Conservation (phyloP, 2,329 filamentous ascomycete species). For the Aureobasidium sp. region DNA sequence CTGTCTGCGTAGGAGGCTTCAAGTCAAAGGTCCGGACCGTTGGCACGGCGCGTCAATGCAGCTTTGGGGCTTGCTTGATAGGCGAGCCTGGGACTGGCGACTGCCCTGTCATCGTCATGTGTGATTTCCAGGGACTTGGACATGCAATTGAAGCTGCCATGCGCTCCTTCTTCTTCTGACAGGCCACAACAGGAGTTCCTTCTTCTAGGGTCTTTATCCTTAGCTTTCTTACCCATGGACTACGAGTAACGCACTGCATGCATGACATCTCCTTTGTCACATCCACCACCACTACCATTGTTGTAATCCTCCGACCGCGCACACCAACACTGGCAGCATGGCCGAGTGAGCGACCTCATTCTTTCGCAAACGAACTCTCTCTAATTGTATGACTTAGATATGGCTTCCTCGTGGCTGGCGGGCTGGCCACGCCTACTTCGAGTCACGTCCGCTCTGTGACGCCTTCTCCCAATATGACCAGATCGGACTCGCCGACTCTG, state of each 20-base stretch:
- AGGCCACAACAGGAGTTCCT: background rate
- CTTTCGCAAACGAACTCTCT: no score
- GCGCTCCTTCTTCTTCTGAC: background rate
- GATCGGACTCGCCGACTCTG: background rate
- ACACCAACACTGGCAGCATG: background rate
- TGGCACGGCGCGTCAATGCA: background rate
- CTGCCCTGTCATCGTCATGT: conserved; percentile 1
- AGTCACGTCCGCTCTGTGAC: conserved; percentile 2
- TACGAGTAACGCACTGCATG: background rate
- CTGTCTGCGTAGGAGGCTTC: background rate
- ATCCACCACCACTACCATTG: conserved; percentile 2
- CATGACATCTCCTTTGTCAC: conserved; percentile 12
- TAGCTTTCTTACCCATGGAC: conserved; percentile 1
- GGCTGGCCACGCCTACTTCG: conserved; percentile 13
- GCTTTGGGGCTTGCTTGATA: conserved; percentile 1
- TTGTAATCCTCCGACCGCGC: background rate
- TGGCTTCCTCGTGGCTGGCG: conserved; percentile 11
- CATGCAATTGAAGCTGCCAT: background rate
- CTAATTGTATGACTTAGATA: background rate
- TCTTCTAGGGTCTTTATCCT: background rate
- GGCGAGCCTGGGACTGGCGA: background rate
- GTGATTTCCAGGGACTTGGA: conserved; percentile 3
- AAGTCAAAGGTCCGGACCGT: background rate
- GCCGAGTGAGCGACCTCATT: background rate
- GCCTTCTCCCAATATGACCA: background rate